phyloP scores from a whole-genome alignment of 2,329 filamentous ascomycete genomes.

The Aureobasidium sp. region DNA sequence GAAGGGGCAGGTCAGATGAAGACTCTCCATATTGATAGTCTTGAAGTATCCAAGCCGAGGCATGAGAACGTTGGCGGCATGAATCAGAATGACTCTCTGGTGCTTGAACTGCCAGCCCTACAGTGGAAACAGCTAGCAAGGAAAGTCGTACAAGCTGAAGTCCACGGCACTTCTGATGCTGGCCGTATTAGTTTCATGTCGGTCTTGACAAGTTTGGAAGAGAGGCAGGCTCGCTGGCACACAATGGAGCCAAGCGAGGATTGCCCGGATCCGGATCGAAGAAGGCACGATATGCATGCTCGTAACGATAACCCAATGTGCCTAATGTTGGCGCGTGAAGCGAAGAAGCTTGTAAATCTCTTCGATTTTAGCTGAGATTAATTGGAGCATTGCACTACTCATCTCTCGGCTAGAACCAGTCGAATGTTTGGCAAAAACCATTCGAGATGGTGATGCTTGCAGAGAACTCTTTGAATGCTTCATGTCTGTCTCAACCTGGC shows the following conservation, averaged over 20 bases:
- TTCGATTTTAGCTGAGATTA: conserved; percentile 15
- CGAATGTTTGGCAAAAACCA: not conserved
- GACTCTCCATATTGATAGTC: conserved; percentile 38
- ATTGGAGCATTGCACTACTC: not conserved
- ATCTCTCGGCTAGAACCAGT: not conserved
- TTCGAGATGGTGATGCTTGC: not conserved
- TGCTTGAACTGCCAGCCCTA: conserved; percentile 35
- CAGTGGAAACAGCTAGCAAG: conserved; percentile 41
- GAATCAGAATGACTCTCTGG: conserved; percentile 8
- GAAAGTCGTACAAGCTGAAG: conserved; percentile 39
- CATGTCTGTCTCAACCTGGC: conserved; percentile 43
- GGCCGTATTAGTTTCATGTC: conserved; percentile 30
- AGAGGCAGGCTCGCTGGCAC: conserved; percentile 40
- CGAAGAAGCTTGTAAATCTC: conserved; percentile 26
- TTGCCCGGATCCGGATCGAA: conserved; percentile 7
- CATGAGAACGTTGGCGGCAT: not conserved
- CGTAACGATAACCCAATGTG: conserved; percentile 27
- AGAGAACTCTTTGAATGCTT: not conserved
- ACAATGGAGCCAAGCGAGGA: conserved; percentile 1
- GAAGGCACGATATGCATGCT: not conserved
- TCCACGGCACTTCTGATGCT: conserved; percentile 30
- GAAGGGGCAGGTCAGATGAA: conserved; percentile 31
- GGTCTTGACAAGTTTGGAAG: conserved; percentile 34
- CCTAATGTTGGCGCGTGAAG: conserved; percentile 27
- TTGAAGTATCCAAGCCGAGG: not conserved